A percentile compares a stretch with the other conserved stretches of the same genome.
These are phyloP conservation scores for Chiua virens DNA, from an alignment of 768 basidiomycete species.

Conservation along the genomic window DNA sequence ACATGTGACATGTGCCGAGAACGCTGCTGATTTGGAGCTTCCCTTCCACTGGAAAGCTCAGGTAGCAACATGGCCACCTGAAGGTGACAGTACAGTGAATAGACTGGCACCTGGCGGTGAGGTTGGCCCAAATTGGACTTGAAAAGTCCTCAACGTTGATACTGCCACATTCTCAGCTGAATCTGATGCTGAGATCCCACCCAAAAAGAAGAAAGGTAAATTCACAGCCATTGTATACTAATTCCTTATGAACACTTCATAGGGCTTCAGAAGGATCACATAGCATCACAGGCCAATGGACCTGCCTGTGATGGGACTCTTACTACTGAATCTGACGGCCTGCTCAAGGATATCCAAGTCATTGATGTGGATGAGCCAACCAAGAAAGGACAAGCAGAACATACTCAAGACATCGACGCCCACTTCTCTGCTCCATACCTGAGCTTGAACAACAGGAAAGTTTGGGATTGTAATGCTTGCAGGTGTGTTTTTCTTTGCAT, in stretches of 20 bases:
- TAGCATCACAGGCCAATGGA: background rate
- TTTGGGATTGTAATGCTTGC: background rate
- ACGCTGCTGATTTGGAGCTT: background rate
- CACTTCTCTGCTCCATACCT: background rate
- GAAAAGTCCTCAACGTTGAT: background rate
- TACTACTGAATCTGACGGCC: background rate
- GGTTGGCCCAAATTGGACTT: background rate
- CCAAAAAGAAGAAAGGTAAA: too few relatives aligned
- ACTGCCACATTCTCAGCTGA: too few relatives aligned
- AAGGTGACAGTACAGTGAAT: background rate
- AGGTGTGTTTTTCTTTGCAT: too few relatives aligned
- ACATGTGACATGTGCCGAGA: background rate
- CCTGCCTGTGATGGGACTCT: background rate
- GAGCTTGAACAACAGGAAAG: background rate
- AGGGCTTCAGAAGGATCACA: background rate
- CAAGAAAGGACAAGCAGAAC: background rate
- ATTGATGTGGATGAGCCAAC: too few relatives aligned
- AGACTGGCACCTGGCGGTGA: background rate
- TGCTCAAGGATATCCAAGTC: background rate
- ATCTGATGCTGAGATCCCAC: too few relatives aligned
- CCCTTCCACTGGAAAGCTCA: background rate
- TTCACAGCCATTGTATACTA: background rate
- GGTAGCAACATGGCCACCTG: background rate
- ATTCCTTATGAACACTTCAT: background rate
- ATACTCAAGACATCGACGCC: background rate